Conservation (phyloP, 2,329 filamentous ascomycete genomes). For the Beauveria sp. region DNA sequence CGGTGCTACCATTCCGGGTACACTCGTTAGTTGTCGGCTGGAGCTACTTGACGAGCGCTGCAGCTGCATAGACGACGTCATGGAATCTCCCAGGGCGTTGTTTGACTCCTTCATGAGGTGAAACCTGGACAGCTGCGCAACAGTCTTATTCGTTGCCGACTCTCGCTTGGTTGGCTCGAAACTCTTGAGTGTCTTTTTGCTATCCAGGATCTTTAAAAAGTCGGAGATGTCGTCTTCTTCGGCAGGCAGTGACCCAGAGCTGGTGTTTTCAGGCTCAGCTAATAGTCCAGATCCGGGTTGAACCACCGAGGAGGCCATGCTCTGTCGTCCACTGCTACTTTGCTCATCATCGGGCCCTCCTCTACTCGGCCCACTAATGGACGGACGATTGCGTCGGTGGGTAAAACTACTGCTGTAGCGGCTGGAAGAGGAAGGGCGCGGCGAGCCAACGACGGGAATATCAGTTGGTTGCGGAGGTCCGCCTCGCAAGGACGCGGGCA, state of each 20-base stretch:
- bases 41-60: slow-evolving; percentile 75
- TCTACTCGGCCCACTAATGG: slow-evolving; percentile 65
- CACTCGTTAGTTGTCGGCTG: slow-evolving; percentile 51
- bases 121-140: slow-evolving; percentile 75
- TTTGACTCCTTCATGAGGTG: slow-evolving; percentile 86
- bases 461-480: slow-evolving; percentile 55
- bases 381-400: slow-evolving; percentile 71
- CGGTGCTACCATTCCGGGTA: slow-evolving; percentile 60
- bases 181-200: slow-evolving; percentile 76
- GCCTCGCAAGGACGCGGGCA: slow-evolving; percentile 64
- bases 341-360: slow-evolving; percentile 60
- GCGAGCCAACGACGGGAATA: slow-evolving; percentile 65
- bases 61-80: slow-evolving; percentile 81
- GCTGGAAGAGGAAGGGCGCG: slow-evolving; percentile 68
- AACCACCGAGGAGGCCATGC: slow-evolving; percentile 59
- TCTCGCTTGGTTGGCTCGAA: slow-evolving; percentile 65
- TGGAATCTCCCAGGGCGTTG: slow-evolving; percentile 80
- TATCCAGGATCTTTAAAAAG: slow-evolving; percentile 83
- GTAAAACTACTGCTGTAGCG: slow-evolving; percentile 93
- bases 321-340: slow-evolving; percentile 72
- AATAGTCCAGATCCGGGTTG: slow-evolving; percentile 75
- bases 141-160: slow-evolving; percentile 65
- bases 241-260: slow-evolving; percentile 59
- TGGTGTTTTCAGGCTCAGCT: slow-evolving; percentile 58
- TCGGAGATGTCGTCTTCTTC: slow-evolving; percentile 93